Conservation (phyloP, 2,329 filamentous ascomycete genomes). For the Aspergillus japonicus region DNA sequence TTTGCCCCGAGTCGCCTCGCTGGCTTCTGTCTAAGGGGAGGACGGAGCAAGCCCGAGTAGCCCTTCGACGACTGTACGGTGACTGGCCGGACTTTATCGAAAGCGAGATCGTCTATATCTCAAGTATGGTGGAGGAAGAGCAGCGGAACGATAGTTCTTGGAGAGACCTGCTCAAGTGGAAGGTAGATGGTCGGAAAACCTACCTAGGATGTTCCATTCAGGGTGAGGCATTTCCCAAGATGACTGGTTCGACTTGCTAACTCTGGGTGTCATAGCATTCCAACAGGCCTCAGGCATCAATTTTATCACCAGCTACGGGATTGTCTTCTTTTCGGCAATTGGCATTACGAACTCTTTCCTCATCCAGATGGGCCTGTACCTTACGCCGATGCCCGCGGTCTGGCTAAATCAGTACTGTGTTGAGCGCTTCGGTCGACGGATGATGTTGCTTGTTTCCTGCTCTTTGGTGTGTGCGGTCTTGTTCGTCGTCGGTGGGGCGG, state of each 20-base stretch:
- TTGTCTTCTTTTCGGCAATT: slow-evolving; percentile 1
- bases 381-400: slow-evolving; percentile 1
- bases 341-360: slow-evolving; percentile 1
- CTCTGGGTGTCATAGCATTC: background rate
- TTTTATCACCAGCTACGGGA: slow-evolving; percentile 3
- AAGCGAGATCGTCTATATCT: slow-evolving; percentile 7
- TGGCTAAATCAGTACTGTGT: slow-evolving; percentile 5
- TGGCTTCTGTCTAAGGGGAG: slow-evolving; percentile 11
- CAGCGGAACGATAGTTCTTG: slow-evolving; percentile 4
- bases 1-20: slow-evolving; percentile 15
- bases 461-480: background rate
- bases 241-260: background rate
- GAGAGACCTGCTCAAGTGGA: background rate
- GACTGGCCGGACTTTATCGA: slow-evolving; percentile 1
- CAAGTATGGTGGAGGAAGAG: slow-evolving; percentile 7
- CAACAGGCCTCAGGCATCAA: slow-evolving; percentile 4
- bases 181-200: background rate
- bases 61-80: slow-evolving; percentile 8
- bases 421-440: slow-evolving; percentile 2
- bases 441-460: slow-evolving; percentile 1
- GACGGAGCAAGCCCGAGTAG: slow-evolving; percentile 6
- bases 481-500: slow-evolving; percentile 1
- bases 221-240: background rate
- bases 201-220: background rate
- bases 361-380: slow-evolving; percentile 4